Evolutionary conservation across 2,329 filamentous ascomycete species (phyloP), one percentile per base, ranked within the genome.

Genomic region (Penicillium sp.): DNA sequence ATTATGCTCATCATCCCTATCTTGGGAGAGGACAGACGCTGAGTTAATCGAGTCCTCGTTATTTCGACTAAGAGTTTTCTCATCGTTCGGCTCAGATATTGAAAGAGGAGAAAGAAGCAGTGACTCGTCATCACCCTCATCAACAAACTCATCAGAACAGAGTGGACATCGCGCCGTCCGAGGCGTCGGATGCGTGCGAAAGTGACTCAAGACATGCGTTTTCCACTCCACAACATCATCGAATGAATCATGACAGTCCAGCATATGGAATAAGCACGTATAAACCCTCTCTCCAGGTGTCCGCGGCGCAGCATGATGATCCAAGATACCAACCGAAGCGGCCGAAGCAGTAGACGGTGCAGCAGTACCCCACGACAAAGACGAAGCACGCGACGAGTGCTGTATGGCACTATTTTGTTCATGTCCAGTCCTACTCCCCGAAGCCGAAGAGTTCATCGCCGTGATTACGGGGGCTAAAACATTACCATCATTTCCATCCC

Each of bases 181-280:
- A 3, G 78, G 78, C 9, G 76, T 69, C 33, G 71, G 67, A 51
- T 75, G 70, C 1, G 73, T 72, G 14, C 73, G 73, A 57, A 80
- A 79, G 57, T 80, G 78, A 50, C 76, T 76, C 24, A 76, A 69
- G 46, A 79, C 75, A 61, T 80, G 78, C 9, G 68, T 74, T 51
- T 75, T 75, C 76, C 77, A 80, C 31, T 72, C 60, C 7, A 71
- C 67, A 27, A 67, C 64, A 42, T 75, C 69, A 44, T 73, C 68
- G 56, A 78, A 78, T 11, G 68, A 69, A 48, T 74, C 66, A 11
- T 75, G 67, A 60, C 78, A 80, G 60, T 77, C 73, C 8, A 80
- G 69, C 54, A 78, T 71, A 57, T 78, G 73, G 67, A 79, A 79
- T n/a, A 79, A 69, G 56, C 78, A 80, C 22, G 64, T 62, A 56